Evolutionary conservation across 139 green algal genomes (phyloP), one percentile per base, ranked within the genome.

Genomic region (Limnomonas spitsbergensis): DNA sequence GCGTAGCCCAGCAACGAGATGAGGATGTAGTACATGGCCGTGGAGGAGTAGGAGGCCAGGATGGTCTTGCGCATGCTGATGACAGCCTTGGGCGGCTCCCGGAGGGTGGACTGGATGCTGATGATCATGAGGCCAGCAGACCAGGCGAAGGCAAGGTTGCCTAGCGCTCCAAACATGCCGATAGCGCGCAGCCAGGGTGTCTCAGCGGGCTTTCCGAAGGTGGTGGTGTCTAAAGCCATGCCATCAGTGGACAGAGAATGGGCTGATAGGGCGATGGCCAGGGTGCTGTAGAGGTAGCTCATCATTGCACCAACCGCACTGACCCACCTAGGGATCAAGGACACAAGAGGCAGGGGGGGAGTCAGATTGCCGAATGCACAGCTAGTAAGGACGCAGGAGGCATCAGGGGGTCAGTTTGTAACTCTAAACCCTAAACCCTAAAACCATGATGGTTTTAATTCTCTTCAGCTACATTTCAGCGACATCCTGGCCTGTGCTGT

Each of bases 61-160:
- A 92, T 34, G 2, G 80, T 82, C n/a, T 81, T 81, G 73, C 89
- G 89, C 89, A 93, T 93, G 4, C 76, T 84, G 1, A 40, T 9
- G 24, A 67, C 20, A 1, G 85, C 75, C 0, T 83, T 53, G 1
- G 85, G 86, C 9, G 86, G 85, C 36, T 84, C 67, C 4, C 77
- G 76, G n/a, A 91, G 80, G 0, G 86, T 90, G 35, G 76, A 69
- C 70, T 88, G 38, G 20, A 61, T 61, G 20, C 47, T 61, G 14
- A 20, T 14, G 47, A 61, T 20, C 47, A 61, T 61, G 47, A 61
- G 47, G 20, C 14, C 47, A 29, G 47, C 14, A 14, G 47, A 61
- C 47, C 47, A 61, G 47, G 47, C 47, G 47, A 61, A 61, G 14
- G 47, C 47, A 14, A 61, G 47, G 20, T 61, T 61, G 14, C 47